These are phyloP conservation scores for Paxillus rubicundulus DNA, from an alignment of 768 basidiomycete species.

Conservation along the genomic window DNA sequence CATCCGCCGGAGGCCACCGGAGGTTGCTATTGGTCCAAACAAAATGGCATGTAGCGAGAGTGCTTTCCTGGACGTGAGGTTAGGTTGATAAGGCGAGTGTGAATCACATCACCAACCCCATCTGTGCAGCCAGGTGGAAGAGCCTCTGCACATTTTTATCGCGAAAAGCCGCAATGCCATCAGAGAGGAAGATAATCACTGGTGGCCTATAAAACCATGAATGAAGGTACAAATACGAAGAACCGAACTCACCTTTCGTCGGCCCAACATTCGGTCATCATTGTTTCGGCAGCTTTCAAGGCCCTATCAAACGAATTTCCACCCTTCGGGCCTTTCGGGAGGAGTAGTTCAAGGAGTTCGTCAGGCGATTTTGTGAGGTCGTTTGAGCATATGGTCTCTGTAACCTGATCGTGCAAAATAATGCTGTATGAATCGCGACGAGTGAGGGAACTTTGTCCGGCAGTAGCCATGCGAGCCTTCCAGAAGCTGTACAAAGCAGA, in stretches of 20 bases:
- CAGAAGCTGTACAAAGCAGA: slow-evolving; percentile 53
- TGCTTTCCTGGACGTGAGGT: slow-evolving; percentile 40
- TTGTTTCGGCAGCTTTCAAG: slow-evolving; percentile 31
- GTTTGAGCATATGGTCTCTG: slow-evolving; percentile 34
- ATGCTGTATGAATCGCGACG: slow-evolving; percentile 56
- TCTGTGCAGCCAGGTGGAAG: slow-evolving; percentile 35
- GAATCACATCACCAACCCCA: slow-evolving; percentile 35
- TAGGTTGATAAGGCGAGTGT: not conserved
- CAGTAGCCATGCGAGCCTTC: slow-evolving; percentile 44
- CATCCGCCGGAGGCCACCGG: slow-evolving; percentile 42
- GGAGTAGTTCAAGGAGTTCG: slow-evolving; percentile 40
- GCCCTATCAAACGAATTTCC: slow-evolving; percentile 47
- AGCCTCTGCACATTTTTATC: slow-evolving; percentile 36
- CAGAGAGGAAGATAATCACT: slow-evolving; percentile 57
- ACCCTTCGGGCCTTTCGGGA: slow-evolving; percentile 33
- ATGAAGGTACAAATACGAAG: not conserved
- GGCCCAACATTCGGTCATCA: slow-evolving; percentile 46
- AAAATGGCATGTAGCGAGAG: slow-evolving; percentile 57
- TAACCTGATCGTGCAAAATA: slow-evolving; percentile 40
- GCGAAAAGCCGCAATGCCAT: slow-evolving; percentile 44
- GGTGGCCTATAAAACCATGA: slow-evolving; percentile 36
- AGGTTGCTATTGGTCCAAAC: slow-evolving; percentile 40
- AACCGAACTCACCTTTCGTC: slow-evolving; percentile 35
- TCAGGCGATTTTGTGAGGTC: slow-evolving; percentile 44
- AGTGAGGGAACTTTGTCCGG: slow-evolving; percentile 25